Evolutionary conservation across 139 green algal genomes (phyloP), one percentile per base, ranked within the genome.

Genomic region (Mychonastes homosphaera): DNA sequence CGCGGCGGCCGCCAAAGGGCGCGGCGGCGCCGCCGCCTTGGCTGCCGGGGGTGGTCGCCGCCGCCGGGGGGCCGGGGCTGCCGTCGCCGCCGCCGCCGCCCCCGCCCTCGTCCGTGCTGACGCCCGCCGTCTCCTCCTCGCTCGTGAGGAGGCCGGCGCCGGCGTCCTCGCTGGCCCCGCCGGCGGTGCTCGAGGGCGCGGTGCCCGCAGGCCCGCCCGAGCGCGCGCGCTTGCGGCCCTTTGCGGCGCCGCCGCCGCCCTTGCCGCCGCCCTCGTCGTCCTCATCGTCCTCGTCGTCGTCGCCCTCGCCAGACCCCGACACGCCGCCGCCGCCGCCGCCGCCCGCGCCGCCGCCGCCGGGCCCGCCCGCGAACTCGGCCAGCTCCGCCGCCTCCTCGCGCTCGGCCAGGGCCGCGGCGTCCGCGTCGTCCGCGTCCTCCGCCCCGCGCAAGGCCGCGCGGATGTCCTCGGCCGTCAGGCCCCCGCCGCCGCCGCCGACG

Each of bases 391-490:
- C 72, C 12, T 40, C 64, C 63, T 83, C 76, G 41, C 48, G 16
- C 24, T 63, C 64, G 23, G 58, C 55, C 30, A 43, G 16, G 24
- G 36, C 48, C n/a, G 51, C 46, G 24, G 23, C 21, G 46, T 23
- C 75, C 6, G 68, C 82, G 62, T 91, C 87, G 0, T 48, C 75
- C 33, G 82, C 86, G 58, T 94, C 87, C 78, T 95, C 84, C 1
- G 79, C 86, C 4, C 70, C 70, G 1, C 74, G 69, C 71, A 91
- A 78, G 4, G 86, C 86, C 6, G 79, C 78, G 7, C 59, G 36
- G n/a, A 66, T 24, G 35, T 66, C 59, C 4, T 66, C 48, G 18
- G 38, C 48, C 6, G 59, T 53, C 36, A 66, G 41, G 2, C 28
- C 38, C 6, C 60, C 51, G 43, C 33, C 45, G 38, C 33, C 45